Evolutionary conservation across 257 asterid genomes (phyloP).

Genomic region (Avicennia marina): DNA sequence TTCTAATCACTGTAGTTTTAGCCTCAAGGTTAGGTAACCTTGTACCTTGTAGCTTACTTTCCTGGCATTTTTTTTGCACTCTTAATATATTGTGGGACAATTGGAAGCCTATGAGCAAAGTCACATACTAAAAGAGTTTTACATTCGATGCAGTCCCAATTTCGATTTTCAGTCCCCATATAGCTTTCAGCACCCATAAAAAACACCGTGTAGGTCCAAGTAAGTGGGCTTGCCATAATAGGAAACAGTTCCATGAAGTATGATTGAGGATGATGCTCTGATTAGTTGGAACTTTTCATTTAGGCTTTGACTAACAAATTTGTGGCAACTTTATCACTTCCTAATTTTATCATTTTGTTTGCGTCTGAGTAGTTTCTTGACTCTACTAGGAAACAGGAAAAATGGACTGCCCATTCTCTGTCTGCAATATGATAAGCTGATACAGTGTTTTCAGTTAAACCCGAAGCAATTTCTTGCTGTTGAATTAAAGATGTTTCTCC

Average conservation of each 20-base stretch:
- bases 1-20: no score
- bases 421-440: no score
- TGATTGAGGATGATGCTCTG: slow-evolving; percentile 11
- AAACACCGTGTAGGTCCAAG: slow-evolving; percentile 24
- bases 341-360: no score
- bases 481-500: no score
- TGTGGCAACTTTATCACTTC: neutral
- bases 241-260: neutral
- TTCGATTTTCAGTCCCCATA: slow-evolving; percentile 6
- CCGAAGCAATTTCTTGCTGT: no score
- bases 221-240: slow-evolving; percentile 34
- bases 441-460: no score
- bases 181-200: slow-evolving; percentile 15
- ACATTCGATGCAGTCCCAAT: slow-evolving; percentile 9
- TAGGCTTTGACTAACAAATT: slow-evolving; percentile 18
- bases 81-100: slow-evolving; percentile 18
- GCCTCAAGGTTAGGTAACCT: slow-evolving; percentile 22
- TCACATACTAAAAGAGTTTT: slow-evolving; percentile 9
- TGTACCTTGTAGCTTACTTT: slow-evolving; percentile 7
- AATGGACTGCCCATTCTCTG: no score
- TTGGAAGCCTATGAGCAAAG: slow-evolving; percentile 29
- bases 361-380: no score
- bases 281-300: slow-evolving; percentile 18
- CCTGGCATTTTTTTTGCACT: neutral
- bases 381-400: no score